phyloP scores from a whole-genome alignment of 2,329 filamentous ascomycete genomes.

The Colletotrichum abscissum region DNA sequence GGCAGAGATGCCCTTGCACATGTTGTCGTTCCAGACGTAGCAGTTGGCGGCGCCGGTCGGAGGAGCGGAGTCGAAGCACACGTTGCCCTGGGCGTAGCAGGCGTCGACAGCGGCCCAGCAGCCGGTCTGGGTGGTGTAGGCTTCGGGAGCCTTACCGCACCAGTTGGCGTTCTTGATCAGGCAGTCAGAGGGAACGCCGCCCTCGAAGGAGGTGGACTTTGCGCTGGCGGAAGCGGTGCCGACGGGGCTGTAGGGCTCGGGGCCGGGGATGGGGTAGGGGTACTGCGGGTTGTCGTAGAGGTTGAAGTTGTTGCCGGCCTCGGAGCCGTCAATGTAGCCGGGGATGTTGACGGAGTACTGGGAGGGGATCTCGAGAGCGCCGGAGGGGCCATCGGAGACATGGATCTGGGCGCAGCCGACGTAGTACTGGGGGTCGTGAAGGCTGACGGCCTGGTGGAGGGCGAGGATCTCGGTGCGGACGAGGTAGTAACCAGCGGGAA shows the following conservation, averaged over 20 bases:
- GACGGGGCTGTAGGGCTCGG: constrained; percentile 60
- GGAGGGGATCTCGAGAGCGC: constrained; percentile 58
- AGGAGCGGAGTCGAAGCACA: constrained; percentile 69
- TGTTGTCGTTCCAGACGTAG: constrained; percentile 66
- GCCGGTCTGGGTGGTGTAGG: constrained; percentile 63
- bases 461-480: constrained; percentile 77
- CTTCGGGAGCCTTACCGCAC: constrained; percentile 72
- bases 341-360: constrained; percentile 71
- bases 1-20: constrained; percentile 64
- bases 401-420: constrained; percentile 78
- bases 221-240: constrained; percentile 16
- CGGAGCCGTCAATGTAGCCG: constrained; percentile 67
- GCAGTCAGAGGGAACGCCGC: constrained; percentile 65
- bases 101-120: constrained; percentile 69
- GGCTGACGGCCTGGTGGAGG: constrained; percentile 68
- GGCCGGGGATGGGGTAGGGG: constrained; percentile 70
- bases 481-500: constrained; percentile 77
- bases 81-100: constrained; percentile 69
- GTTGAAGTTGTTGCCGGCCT: constrained; percentile 71
- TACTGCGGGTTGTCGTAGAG: constrained; percentile 67
- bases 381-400: constrained; percentile 59
- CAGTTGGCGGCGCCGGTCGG: constrained; percentile 72
- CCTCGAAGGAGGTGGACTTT: constrained; percentile 46
- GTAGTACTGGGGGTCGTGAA: constrained; percentile 77
- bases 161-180: constrained; percentile 78